Evolutionary conservation across 306 rosid species (phyloP), one percentile per base, ranked within the genome.

Genomic region (Cyamopsis tetragonoloba): DNA sequence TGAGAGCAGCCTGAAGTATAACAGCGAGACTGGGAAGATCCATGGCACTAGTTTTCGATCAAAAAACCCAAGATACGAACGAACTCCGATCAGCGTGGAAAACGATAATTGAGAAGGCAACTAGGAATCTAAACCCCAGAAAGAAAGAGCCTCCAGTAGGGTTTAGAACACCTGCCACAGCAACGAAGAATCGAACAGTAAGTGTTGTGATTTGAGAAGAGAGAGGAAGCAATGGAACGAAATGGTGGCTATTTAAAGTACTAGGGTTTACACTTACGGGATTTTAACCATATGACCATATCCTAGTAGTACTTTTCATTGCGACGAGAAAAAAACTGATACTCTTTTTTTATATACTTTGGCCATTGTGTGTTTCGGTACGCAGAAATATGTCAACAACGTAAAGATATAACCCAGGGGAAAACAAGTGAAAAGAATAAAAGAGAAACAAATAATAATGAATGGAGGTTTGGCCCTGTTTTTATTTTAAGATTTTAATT

Each of bases 1-100:
- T 91, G 11, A 95, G 97, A 80, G 96, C 97, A 62, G 97, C 97
- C 71, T 86, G 97, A 32, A 95, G 96, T 46, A 91, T 50, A 39
- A 85, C 77, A 37, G 86, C 95, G 1, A 95, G 87, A 70, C 85
- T 82, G 0, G 81, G 96, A 80, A 91, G 89, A 91, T 95, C 99
- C 99, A 95, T 95, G 7, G 31, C 38, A 18, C 15, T 18, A 54
- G n/a, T 48, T 22, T 11, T 22, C 53, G 27, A 82, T 68, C 71
- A 77, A 43, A 66, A 62, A 19, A 62, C 5, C 0, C 8, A 2
- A 7, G 34, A 26, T 6, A 0, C 19, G 7, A 1, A 56, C 2
- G 8, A 58, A 13, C 69, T 39, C 19, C 37, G 51, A 57, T 59
- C 62, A 50, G 28, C 14, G 23, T 30, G 8, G 5, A 7, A 41